Conservation (phyloP, 306 rosid species). For the Vigna nakashimae region DNA sequence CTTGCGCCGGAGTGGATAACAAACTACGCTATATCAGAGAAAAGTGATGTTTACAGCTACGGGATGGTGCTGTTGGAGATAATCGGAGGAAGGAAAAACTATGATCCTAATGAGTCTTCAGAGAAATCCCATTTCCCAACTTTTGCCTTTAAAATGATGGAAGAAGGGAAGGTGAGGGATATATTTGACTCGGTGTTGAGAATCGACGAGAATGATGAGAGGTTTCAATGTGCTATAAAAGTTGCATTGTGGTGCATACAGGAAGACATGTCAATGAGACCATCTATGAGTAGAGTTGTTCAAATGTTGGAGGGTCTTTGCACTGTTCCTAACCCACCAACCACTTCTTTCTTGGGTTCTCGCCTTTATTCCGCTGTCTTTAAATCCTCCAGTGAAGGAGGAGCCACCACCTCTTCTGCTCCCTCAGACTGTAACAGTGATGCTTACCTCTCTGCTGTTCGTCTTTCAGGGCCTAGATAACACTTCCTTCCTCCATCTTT, state of each 20-base stretch:
- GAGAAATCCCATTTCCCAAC: slow-evolving; percentile 85
- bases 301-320: slow-evolving; percentile 91
- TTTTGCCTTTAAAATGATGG: slow-evolving; percentile 82
- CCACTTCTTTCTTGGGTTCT: slow-evolving; percentile 59
- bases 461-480: slow-evolving; percentile 90
- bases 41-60: slow-evolving; percentile 89
- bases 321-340: slow-evolving; percentile 70
- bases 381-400: slow-evolving; percentile 64
- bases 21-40: slow-evolving; percentile 92
- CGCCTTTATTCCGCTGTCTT: slow-evolving; percentile 60
- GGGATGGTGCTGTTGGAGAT: slow-evolving; percentile 92
- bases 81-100: slow-evolving; percentile 87
- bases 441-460: slow-evolving; percentile 70
- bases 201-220: slow-evolving; percentile 51
- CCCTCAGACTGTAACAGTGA: slow-evolving; percentile 82
- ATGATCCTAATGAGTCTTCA: slow-evolving; percentile 61
- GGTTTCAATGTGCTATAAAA: slow-evolving; percentile 58
- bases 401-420: slow-evolving; percentile 62
- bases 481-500: slow-evolving; percentile 22
- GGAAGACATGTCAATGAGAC: slow-evolving; percentile 84
- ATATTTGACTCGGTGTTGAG: slow-evolving; percentile 58
- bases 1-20: slow-evolving; percentile 98
- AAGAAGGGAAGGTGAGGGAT: slow-evolving; percentile 75
- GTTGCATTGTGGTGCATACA: slow-evolving; percentile 95
- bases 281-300: slow-evolving; percentile 86